A percentile compares a stretch with the other conserved stretches of the same genome.
These are phyloP conservation scores for Umbelopsis ramanniana DNA, from an alignment of 192 early-diverging fungal genomes.

Conservation along the genomic window DNA sequence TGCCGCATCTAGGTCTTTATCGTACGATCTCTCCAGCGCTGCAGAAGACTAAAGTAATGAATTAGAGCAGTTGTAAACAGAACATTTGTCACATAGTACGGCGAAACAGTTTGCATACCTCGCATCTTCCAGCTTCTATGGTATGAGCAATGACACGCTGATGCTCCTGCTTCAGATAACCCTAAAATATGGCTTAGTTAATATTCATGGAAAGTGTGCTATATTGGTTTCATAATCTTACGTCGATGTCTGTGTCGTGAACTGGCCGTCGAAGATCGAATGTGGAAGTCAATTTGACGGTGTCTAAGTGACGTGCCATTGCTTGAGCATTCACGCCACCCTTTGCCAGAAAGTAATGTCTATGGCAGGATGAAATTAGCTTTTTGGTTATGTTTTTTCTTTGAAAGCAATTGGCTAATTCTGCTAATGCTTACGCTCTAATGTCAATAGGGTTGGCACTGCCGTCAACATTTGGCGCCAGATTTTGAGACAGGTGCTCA, in stretches of 20 bases:
- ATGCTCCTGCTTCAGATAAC: background rate
- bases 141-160: slow-evolving; percentile 13
- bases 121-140: slow-evolving; percentile 15
- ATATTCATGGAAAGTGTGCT: background rate
- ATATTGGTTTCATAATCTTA: slow-evolving; percentile 1
- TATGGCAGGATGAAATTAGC: slow-evolving; percentile 22
- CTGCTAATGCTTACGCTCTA: slow-evolving; percentile 10
- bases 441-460: background rate
- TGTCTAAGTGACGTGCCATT: slow-evolving; percentile 60
- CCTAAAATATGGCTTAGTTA: background rate
- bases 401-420: background rate
- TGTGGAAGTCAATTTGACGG: slow-evolving; percentile 71
- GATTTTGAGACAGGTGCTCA: slow-evolving; percentile 42
- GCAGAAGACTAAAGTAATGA: slow-evolving; percentile 8
- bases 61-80: background rate
- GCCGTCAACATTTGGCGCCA: background rate
- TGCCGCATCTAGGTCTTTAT: slow-evolving; percentile 4
- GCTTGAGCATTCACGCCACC: slow-evolving; percentile 80
- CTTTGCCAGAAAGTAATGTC: slow-evolving; percentile 76
- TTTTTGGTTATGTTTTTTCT: background rate
- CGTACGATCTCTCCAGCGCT: slow-evolving; percentile 3
- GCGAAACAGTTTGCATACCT: background rate
- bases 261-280: slow-evolving; percentile 76
- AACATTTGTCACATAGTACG: background rate
- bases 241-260: slow-evolving; percentile 83